Evolutionary conservation across 176 grass and related monocot genomes (phyloP), one percentile per base, ranked within the genome.

Genomic region (Oryza brachyantha): DNA sequence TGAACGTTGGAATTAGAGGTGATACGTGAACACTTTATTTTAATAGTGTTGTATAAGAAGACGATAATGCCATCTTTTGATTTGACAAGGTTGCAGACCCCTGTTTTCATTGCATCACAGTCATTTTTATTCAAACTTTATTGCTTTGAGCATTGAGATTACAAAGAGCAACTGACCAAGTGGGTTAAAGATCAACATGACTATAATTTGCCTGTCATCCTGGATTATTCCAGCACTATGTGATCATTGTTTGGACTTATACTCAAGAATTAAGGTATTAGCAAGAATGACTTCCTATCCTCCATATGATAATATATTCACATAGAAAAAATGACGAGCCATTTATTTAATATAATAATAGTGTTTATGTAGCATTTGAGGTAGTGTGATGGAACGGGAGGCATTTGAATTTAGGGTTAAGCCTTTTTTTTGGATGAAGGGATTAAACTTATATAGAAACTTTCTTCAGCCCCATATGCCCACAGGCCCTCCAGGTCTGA

Each of bases 31-130:
- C 3, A 1, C 25, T 43, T 38, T 11, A 27, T 61, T 40, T 24
- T 59, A 79, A 70, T 59, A 79, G 62, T 76, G 64, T 38, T 72
- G 45, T 78, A 46, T 9, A 60, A 58, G 21, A 10, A 87, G 69
- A 73, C 67, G 73, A 14, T 45, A 59, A 34, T 48, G 43, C 59
- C 45, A 66, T 64, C 10, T 59, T 64, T 87, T 83, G 67, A 87
- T 69, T 77, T 87, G 80, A 73, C 67, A 73, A 78, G 60, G 17
- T 65, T 87, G 60, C 60, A 61, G 46, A 38, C 13, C 80, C 52
- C 74, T 27, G 77, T 72, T 72, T 57, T 43, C 19, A 22, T 46
- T 72, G 43, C 7, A 22, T 1, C 31, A 48, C 61, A 52, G 29
- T 34, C 31, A 21, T 57, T 66, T 65, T 54, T 8, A 52, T 72